Base-by-base conservation (phyloP, 371 early-diverging fungal genomes). In the Syncephalastrum monosporum region DNA sequence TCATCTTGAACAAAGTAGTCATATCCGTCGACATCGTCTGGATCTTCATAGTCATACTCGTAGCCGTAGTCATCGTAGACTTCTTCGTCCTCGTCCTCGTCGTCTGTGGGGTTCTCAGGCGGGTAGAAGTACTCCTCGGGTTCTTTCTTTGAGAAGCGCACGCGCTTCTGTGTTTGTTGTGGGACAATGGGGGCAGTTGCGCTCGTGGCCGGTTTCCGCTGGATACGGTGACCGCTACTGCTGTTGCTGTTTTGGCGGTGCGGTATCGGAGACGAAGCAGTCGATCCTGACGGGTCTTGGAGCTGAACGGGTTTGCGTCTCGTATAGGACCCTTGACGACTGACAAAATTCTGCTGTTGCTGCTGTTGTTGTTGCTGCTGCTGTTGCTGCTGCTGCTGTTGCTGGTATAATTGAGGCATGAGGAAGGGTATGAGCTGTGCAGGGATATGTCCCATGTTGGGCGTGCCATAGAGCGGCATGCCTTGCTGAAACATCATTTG, bases 401-500 rank as follows among this genome's bases (percentile, higher is more conserved):
- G 54, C 29, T 29, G 38, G 8, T 33, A 33, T 33, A 33, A 10
- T 33, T 33, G 38, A 33, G 38, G 38, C 38, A 33, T 10, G 44
- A 23, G 33, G 27, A 21, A 17, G 8, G 16, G 56, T 19, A 47
- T 48, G 12, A 48, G 5, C 19, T 48, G 48, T 48, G 33, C n/a
- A 19, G 56, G 47, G n/a, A 33, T 27, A 12, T 19, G 29, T 23
- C 16, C 16, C 14, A 33, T 29, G 16, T 21, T 19, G 46, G 27
- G 48, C n/a, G 17, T 21, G 48, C 48, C 48, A 48, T 24, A 48
- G 17, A 24, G 38, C 0, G 38, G 38, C 38, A 33, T 21, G 21
- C 27, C 24, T 48, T 21, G 48, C 21, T 21, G 48, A 48, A 48
- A 23, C 33, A 55, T 25, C 56, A 25, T 55, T 46, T 45, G 44